These are phyloP conservation scores for Megacollybia platyphylla DNA, from an alignment of 1,284 basidiomycete species.

Conservation along the genomic window DNA sequence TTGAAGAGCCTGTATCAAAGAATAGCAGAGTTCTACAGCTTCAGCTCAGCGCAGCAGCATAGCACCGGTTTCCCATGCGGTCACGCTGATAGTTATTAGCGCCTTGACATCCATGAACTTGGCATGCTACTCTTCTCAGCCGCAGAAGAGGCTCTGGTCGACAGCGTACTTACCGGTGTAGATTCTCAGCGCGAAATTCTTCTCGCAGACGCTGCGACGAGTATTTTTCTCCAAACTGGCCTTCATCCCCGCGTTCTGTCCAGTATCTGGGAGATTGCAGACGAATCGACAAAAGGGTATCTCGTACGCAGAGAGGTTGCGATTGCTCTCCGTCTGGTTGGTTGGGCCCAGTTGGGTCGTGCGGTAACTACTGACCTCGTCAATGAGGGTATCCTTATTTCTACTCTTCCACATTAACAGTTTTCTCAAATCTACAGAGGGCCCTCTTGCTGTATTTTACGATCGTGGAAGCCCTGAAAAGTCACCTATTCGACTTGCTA, in stretches of 20 bases:
- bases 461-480: background rate
- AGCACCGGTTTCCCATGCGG: too few relatives aligned
- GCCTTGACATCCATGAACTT: too few relatives aligned
- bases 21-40: too few relatives aligned
- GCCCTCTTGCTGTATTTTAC: background rate
- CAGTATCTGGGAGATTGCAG: constrained; percentile 50
- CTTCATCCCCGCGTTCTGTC: constrained; percentile 37
- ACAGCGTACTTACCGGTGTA: background rate
- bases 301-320: constrained; percentile 39
- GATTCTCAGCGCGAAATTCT: constrained; percentile 4
- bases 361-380: constrained; percentile 16
- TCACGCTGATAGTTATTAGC: too few relatives aligned
- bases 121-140: background rate
- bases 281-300: constrained; percentile 44
- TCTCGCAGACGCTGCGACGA: constrained; percentile 23
- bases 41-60: too few relatives aligned
- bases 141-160: constrained; percentile 1
- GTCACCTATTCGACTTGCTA: background rate
- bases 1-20: too few relatives aligned
- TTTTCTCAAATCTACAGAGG: background rate
- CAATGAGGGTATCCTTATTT: background rate
- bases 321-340: constrained; percentile 44
- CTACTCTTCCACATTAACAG: background rate
- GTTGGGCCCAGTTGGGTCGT: constrained; percentile 42
- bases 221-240: constrained; percentile 27